A percentile compares a stretch with the other conserved stretches of the same genome.
These are phyloP conservation scores for Beverwykella pulmonaria DNA, from an alignment of 495 filamentous ascomycete species.

Conservation along the genomic window DNA sequence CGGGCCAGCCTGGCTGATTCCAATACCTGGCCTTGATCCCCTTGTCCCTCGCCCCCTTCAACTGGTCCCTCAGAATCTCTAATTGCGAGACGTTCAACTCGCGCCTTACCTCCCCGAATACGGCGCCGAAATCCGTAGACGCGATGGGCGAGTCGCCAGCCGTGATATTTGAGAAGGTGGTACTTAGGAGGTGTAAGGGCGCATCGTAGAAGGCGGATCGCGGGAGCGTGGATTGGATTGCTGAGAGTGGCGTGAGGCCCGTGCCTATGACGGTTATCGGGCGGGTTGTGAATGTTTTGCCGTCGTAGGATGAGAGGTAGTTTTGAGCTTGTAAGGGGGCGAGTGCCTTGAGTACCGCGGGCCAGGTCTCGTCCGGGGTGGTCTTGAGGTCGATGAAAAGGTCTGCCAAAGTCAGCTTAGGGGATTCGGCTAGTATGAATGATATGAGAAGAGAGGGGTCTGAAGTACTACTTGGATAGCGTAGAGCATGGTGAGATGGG, in stretches of 20 bases:
- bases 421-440: no score
- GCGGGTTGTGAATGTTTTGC: constrained; percentile 33
- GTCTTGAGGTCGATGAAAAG: constrained; percentile 51
- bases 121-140: constrained; percentile 29
- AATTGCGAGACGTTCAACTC: constrained; percentile 45
- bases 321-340: constrained; percentile 37
- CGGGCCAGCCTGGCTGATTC: constrained; percentile 47
- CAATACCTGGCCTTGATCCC: constrained; percentile 48
- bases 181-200: constrained; percentile 54
- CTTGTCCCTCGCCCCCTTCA: constrained; percentile 46
- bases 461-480: no score
- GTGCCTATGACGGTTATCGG: constrained; percentile 48
- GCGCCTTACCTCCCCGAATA: constrained; percentile 44
- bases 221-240: constrained; percentile 49
- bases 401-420: constrained; percentile 6
- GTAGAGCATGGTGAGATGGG: no score
- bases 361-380: constrained; percentile 39
- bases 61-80: constrained; percentile 43
- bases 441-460: no score
- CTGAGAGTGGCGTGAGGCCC: constrained; percentile 45
- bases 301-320: constrained; percentile 45
- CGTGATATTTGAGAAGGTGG: constrained; percentile 49
- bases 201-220: constrained; percentile 68
- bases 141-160: constrained; percentile 40
- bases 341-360: constrained; percentile 43